These are phyloP conservation scores for Pholiota molesta DNA, from an alignment of 768 basidiomycete species.

Conservation along the genomic window DNA sequence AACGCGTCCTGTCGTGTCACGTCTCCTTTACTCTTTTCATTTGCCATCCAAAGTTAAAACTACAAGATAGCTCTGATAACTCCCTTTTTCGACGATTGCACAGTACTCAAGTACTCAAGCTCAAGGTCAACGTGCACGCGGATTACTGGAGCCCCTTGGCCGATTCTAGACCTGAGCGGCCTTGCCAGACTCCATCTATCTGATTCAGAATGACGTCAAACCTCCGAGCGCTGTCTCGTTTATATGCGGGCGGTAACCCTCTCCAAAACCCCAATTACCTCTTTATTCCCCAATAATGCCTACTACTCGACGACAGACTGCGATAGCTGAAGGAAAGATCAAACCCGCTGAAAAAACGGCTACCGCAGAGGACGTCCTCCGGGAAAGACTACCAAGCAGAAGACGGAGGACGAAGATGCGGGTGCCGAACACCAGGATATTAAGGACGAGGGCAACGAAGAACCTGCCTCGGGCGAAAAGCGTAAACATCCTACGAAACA, in stretches of 20 bases:
- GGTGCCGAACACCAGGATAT: constrained; percentile 2
- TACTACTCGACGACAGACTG: constrained; percentile 34
- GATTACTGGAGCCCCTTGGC: too few species aligned
- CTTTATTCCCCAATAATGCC: constrained; percentile 29
- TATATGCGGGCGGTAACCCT: not conserved
- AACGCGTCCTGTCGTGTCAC: not conserved
- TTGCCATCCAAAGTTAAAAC: too few species aligned
- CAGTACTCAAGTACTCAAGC: too few species aligned
- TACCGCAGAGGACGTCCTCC: not conserved
- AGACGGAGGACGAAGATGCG: constrained; percentile 11
- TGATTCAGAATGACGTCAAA: not conserved
- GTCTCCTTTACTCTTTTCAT: not conserved
- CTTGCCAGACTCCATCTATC: not conserved
- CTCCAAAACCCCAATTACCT: not conserved
- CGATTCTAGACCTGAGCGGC: too few species aligned
- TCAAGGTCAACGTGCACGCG: too few species aligned
- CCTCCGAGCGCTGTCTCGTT: not conserved
- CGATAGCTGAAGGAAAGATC: constrained; percentile 18
- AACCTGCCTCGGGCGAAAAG: not conserved
- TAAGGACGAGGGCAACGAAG: not conserved
- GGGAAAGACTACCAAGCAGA: constrained; percentile 14
- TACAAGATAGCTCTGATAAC: too few species aligned
- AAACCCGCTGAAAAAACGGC: not conserved
- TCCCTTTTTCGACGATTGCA: too few species aligned
- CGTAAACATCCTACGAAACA: not conserved